Evolutionary conservation across 495 filamentous ascomycete species (phyloP), one percentile per base, ranked within the genome.

Genomic region (Friedmanniomyces endolithicus): DNA sequence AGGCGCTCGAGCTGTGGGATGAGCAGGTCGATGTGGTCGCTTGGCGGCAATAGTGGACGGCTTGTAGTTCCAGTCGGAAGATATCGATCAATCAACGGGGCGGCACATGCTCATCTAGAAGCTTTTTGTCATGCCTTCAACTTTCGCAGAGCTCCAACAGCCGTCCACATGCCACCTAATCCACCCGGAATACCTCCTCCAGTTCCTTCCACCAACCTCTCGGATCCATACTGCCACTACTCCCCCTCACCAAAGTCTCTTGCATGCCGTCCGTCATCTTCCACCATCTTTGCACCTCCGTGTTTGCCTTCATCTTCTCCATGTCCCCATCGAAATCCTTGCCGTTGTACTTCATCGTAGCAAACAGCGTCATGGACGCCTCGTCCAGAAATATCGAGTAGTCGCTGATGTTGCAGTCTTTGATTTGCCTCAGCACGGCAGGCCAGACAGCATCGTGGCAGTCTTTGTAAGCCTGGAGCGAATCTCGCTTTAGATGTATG

Each of bases 241-340:
- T 83, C 0, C 82, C 83, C 0, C 74, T 70, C 29, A 86, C 78
- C 20, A 82, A 70, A 43, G 70, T 74, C 65, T 79, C 48, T 70
- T 88, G 85, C 71, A 81, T 83, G 16, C 71, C 70, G 68, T 88
- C 84, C 20, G 85, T 88, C 77, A 88, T 81, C 29, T 71, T 71
- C 84, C 85, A 88, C 85, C 84, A 88, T 65, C 86, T 81, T 40
- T 78, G 74, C 19, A 88, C 81, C 57, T 83, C 85, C 1, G 78
- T 74, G 61, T 85, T 84, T 22, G 74, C 77, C 6, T 72, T 68
- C 85, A 87, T 88, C 48, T 70, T 71, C 68, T 76, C 72, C 85
- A 88, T 88, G 69, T 87, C 85, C 1, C 68, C 79, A 0, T 76
- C 80, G 33, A 75, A 87, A 67, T 86, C 78, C 48, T 74, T 73